These are phyloP conservation scores for Gamsiella multidivaricata DNA, from an alignment of 192 early-diverging fungal species.

Conservation along the genomic window DNA sequence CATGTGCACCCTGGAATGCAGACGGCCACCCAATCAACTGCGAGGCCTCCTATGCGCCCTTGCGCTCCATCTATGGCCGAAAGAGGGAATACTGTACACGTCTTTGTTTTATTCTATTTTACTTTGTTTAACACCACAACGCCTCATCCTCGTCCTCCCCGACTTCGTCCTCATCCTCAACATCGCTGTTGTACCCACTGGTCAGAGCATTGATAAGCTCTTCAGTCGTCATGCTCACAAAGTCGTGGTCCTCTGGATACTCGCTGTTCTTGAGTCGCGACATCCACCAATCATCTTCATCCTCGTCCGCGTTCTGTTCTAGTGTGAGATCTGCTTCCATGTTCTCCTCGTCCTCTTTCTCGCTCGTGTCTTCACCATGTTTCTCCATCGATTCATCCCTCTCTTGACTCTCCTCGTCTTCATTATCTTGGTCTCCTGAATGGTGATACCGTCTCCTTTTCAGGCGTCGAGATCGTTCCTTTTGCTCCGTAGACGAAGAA, in stretches of 20 bases:
- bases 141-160: slow-evolving; percentile 4
- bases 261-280: slow-evolving; percentile 44
- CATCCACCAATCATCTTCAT: slow-evolving; percentile 41
- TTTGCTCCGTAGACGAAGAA: background rate
- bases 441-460: background rate
- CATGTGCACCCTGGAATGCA: background rate
- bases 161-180: slow-evolving; percentile 41
- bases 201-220: slow-evolving; percentile 46
- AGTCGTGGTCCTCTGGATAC: slow-evolving; percentile 39
- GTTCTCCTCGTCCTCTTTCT: background rate
- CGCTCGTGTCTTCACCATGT: background rate
- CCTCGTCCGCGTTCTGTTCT: slow-evolving; percentile 19
- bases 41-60: too few species aligned
- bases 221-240: slow-evolving; percentile 51
- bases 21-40: too few species aligned
- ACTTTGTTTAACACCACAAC: background rate
- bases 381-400: background rate
- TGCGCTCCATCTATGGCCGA: too few species aligned
- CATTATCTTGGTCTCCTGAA: background rate
- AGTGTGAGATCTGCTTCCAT: background rate
- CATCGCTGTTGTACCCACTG: slow-evolving; percentile 36
- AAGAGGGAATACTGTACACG: background rate
- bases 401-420: background rate
- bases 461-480: background rate
- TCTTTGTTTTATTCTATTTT: background rate